Percentiles rank a stretch among this genome's conserved stretches.
Conservation (phyloP, 208 protist genomes). For the Vickermania spadyakhi region DNA sequence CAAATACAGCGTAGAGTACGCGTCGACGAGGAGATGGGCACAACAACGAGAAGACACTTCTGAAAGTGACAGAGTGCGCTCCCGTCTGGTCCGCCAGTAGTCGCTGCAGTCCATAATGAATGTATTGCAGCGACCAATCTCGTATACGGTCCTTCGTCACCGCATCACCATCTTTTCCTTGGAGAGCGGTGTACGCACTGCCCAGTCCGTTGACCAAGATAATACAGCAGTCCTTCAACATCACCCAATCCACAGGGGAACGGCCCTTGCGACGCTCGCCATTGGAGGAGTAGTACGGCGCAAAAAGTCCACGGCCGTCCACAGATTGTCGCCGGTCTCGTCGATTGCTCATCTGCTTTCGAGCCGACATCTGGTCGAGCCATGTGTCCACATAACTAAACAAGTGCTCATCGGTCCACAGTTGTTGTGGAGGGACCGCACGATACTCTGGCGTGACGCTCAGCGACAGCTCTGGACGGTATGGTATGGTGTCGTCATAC, state of each 20-base stretch:
- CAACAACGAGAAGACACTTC: slow-evolving; percentile 2
- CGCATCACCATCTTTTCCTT: neutral
- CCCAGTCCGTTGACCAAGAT: neutral
- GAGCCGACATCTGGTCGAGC: neutral
- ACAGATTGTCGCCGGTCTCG: neutral
- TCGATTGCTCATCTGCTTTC: neutral
- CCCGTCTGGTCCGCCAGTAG: slow-evolving; percentile 2
- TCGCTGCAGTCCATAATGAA: slow-evolving; percentile 4
- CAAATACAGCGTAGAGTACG: slow-evolving; percentile 2
- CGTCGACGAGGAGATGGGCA: neutral
- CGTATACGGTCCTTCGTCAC: neutral
- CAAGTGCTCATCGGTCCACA: neutral
- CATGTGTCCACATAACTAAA: neutral
- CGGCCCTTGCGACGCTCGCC: neutral
- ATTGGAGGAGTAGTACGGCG: neutral
- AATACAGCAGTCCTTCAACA: neutral
- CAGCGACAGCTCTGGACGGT: neutral
- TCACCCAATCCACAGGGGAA: neutral
- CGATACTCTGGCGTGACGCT: neutral
- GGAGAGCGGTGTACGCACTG: neutral
- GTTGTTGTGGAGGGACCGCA: neutral
- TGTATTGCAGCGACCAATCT: slow-evolving; percentile 2
- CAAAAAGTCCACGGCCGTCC: neutral
- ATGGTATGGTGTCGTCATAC: slow-evolving; percentile 1
- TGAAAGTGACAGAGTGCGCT: neutral